phyloP scores from a whole-genome alignment of 1,284 basidiomycete genomes.

The Anthracocystis setariae region DNA sequence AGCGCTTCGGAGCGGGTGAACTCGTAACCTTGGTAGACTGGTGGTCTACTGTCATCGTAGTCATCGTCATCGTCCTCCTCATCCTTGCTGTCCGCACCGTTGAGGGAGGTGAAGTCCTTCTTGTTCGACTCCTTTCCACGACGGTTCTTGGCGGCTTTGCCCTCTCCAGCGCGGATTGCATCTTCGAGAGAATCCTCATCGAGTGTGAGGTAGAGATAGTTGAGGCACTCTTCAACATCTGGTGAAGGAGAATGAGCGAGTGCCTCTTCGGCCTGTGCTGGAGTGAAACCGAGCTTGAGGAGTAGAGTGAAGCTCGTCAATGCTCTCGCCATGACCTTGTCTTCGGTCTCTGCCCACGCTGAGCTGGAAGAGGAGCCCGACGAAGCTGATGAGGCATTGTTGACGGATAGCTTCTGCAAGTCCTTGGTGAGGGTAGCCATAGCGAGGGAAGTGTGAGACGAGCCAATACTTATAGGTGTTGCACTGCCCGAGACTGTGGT shows the following conservation, averaged over 20 bases:
- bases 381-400: conserved; percentile 6
- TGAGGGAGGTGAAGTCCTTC: conserved; percentile 19
- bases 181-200: conserved; percentile 75
- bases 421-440: conserved; percentile 46
- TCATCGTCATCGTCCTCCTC: conserved; percentile 36
- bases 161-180: conserved; percentile 69
- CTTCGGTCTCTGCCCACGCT: conserved; percentile 39
- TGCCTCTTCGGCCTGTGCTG: conserved; percentile 78
- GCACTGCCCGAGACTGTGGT: conserved; percentile 34
- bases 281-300: conserved; percentile 82
- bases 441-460: conserved; percentile 35
- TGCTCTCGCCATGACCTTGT: conserved; percentile 77
- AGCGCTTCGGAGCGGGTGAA: conserved; percentile 43
- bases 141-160: conserved; percentile 61
- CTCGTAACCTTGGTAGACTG: conserved; percentile 46
- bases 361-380: conserved; percentile 18
- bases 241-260: conserved; percentile 74
- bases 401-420: conserved; percentile 36
- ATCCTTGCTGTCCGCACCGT: conserved; percentile 21
- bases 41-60: conserved; percentile 58
- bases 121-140: conserved; percentile 24
- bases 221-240: conserved; percentile 88
- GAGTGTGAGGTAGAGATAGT: conserved; percentile 54
- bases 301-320: conserved; percentile 84
- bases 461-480: conserved; percentile 34